Base-by-base conservation (phyloP, 1,284 basidiomycete genomes). In the Cystobasidium slooffiae region DNA sequence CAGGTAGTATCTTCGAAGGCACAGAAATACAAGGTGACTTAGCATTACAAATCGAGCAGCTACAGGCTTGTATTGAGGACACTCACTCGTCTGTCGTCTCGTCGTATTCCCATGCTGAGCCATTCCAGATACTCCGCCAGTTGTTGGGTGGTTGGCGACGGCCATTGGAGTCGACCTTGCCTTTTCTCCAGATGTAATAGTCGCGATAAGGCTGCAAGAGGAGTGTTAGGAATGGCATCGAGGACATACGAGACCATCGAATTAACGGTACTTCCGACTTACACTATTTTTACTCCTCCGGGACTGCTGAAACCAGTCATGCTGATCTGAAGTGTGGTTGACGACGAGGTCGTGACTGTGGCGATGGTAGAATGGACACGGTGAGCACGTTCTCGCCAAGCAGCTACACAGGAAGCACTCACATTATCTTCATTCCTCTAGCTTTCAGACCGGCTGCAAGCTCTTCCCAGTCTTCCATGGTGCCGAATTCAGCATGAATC, bases 141-240 rank as follows among this genome's bases (percentile, higher is more conserved):
- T 92, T 91, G 80, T 89, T 89, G 1, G 90, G 91, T n/a, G 79
- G 79, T 39, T 68, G 41, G n/a, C 78, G 76, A 51, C 78, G 79
- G 59, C 81, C 81, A 16, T 68, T 31, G 1, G 84, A 81, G 75
- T 87, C 86, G 78, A 84, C 86, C 77, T 84, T 85, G 24, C 89
- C 87, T 20, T 88, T 86, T 18, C 88, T 86, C 89, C 90, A 91
- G 78, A 90, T 86, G 82, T 91, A 92, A 87, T 89, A 90, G 79
- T 89, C 87, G 9, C 90, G 85, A 82, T 89, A 90, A 22, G 53
- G 53, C 53, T 56, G 53, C 9, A 56, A 37, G 24, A 12, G 1
- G 6, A 56, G 14, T 37, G 31, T 31, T 31, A 31, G 31, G 31
- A 31, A 31, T 31, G 31, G 31, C 31, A 31, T 31, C 31, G 31